Evolutionary conservation across 345 rosid species (phyloP), one percentile per base, ranked within the genome.

Genomic region (Eutrema yunnanense): DNA sequence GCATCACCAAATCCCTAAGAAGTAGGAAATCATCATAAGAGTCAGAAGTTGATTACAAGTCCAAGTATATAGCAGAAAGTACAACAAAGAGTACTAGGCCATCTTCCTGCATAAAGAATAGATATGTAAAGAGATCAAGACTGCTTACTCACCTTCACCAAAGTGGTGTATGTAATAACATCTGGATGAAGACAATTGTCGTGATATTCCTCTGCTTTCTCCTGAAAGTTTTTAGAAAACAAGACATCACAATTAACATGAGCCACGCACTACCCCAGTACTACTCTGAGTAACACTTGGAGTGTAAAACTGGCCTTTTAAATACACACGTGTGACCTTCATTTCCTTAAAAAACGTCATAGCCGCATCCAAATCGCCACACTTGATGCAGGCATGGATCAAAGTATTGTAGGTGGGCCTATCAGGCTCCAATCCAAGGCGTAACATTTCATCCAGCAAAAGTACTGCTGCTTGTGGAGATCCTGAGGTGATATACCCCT

Each of bases 291-390:
- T 54, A 77, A 71, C 71, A 82, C 71, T 66, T n/a, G 75, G 73
- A 78, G 86, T 81, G 82, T 72, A 80, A 70, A 83, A 83, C 81
- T 82, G 72, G 85, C 83, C 84, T 81, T 85, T 73, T 65, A 82
- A 82, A 78, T 73, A 73, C 76, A 78, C 71, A 80, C 80, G 56
- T 71, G 86, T 41, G 80, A 90, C 96, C 93, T 90, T 88, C 96
- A 88, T 85, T 83, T 85, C 85, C 80, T 80, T 69, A n/a, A 85
- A 67, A 71, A 87, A 85, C n/a, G 37, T 79, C 86, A 85, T 78
- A 11, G 96, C 93, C 73, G 71, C 80, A 76, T 78, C 84, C 81
- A 90, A 76, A 38, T 82, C 81, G 34, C 81, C 76, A 65, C 77
- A 34, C 79, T 86, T 86, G 52, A 81, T 72, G 66, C 86, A 84